Evolutionary conservation across 352 stramenopile species (phyloP).

Genomic region (Aphanomyces invadans): DNA sequence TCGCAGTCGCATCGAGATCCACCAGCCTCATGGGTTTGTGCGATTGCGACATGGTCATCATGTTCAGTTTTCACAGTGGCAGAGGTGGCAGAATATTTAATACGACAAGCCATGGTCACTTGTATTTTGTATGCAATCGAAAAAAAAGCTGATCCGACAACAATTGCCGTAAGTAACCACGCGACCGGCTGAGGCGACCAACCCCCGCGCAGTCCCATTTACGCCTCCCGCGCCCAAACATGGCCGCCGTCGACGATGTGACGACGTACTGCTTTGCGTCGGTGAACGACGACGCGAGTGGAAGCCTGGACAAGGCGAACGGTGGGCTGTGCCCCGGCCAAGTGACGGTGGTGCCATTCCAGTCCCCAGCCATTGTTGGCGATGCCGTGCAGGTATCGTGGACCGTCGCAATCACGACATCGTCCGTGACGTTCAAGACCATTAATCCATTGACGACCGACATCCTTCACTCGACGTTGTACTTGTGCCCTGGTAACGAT

Average conservation of each 20-base stretch:
- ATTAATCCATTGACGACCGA: slow-evolving; percentile 1
- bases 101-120: too few species aligned
- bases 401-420: neutral
- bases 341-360: neutral
- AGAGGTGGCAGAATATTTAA: too few species aligned
- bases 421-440: neutral
- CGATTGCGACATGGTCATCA: too few species aligned
- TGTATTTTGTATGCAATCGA: too few species aligned
- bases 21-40: too few species aligned
- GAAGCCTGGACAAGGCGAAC: neutral
- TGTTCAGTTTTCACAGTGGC: too few species aligned
- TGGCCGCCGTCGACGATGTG: neutral
- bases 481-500: slow-evolving; percentile 8
- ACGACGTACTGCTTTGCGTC: slow-evolving; percentile 25
- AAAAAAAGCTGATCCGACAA: too few species aligned
- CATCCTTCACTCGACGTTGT: slow-evolving; percentile 6
- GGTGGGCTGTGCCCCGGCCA: slow-evolving; percentile 12
- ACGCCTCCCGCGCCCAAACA: too few species aligned
- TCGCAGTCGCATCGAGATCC: too few species aligned
- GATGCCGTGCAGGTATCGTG: neutral
- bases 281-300: neutral
- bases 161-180: too few species aligned
- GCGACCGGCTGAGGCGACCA: too few species aligned
- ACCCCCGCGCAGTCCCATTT: too few species aligned
- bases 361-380: neutral